phyloP scores from a whole-genome alignment of 2,329 filamentous ascomycete species.

The Pochonia chlamydosporia region DNA sequence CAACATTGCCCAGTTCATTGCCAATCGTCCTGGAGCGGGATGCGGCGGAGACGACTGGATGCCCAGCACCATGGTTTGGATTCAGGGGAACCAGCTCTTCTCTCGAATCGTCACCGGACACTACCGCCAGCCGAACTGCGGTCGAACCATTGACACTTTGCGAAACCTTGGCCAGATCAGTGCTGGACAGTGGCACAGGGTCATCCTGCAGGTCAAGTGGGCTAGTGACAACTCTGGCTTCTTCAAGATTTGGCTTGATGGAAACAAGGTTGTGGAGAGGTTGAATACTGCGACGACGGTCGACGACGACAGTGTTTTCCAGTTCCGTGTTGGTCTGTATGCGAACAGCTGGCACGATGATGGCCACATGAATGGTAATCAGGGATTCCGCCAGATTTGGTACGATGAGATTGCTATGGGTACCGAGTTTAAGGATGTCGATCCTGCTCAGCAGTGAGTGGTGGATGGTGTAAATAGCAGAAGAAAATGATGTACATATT shows the following conservation, averaged over 20 bases:
- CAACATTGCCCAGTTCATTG: conserved; percentile 47
- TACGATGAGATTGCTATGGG: conserved; percentile 43
- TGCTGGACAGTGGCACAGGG: conserved; percentile 38
- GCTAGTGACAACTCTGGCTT: conserved; percentile 34
- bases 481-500: no score
- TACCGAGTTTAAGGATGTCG: conserved; percentile 24
- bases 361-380: conserved; percentile 30
- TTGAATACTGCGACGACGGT: conserved; percentile 37
- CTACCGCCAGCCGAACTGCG: conserved; percentile 20
- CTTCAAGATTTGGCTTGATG: conserved; percentile 43
- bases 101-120: conserved; percentile 29
- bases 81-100: conserved; percentile 35
- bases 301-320: conserved; percentile 31
- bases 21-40: conserved; percentile 35
- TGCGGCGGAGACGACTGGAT: conserved; percentile 40
- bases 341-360: conserved; percentile 30
- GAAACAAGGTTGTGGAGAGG: conserved; percentile 34
- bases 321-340: conserved; percentile 43
- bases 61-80: conserved; percentile 43
- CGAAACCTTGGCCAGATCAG: conserved; percentile 30
- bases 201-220: conserved; percentile 41
- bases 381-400: conserved; percentile 41
- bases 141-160: conserved; percentile 13
- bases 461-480: neutral
- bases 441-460: conserved; percentile 11